Percentiles rank a stretch among this genome's conserved stretches.
phyloP scores from a whole-genome alignment of 305 asterid genomes.

The Rubia balearica region DNA sequence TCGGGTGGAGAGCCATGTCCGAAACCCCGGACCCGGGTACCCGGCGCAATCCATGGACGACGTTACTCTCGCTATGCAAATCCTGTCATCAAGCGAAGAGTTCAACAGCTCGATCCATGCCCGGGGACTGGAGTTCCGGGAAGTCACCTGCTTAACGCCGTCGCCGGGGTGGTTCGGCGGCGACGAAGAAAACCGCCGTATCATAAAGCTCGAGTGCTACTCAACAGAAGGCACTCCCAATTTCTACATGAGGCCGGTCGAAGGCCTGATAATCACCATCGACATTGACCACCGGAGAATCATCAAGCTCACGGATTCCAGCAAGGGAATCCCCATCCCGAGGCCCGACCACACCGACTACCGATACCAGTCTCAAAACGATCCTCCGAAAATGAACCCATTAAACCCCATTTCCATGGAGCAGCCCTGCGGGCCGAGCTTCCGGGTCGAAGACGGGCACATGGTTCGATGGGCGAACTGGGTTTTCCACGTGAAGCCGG shows the following conservation, averaged over 20 bases:
- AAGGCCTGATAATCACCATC: conserved; percentile 43
- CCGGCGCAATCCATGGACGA: conserved; percentile 47
- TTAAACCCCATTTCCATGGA: conserved; percentile 55
- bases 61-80: conserved; percentile 28
- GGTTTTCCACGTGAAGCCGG: conserved; percentile 65
- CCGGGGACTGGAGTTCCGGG: conserved; percentile 40
- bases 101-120: conserved; percentile 46
- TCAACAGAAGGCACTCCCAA: conserved; percentile 43
- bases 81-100: conserved; percentile 32
- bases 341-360: conserved; percentile 49
- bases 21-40: conserved; percentile 32
- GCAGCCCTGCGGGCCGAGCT: conserved; percentile 67
- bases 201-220: conserved; percentile 54
- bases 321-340: conserved; percentile 54
- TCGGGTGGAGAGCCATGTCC: conserved; percentile 33
- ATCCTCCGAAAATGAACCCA: conserved; percentile 34
- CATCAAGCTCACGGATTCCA: conserved; percentile 39
- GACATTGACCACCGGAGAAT: conserved; percentile 48
- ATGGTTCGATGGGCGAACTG: conserved; percentile 74
- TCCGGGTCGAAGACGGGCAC: conserved; percentile 47
- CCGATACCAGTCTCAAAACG: conserved; percentile 22
- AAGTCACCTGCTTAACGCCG: conserved; percentile 53
- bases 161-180: conserved; percentile 73
- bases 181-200: conserved; percentile 52
- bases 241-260: conserved; percentile 77